Conservation (phyloP, 805 yeast genomes). For the Saturnispora zaruensis region DNA sequence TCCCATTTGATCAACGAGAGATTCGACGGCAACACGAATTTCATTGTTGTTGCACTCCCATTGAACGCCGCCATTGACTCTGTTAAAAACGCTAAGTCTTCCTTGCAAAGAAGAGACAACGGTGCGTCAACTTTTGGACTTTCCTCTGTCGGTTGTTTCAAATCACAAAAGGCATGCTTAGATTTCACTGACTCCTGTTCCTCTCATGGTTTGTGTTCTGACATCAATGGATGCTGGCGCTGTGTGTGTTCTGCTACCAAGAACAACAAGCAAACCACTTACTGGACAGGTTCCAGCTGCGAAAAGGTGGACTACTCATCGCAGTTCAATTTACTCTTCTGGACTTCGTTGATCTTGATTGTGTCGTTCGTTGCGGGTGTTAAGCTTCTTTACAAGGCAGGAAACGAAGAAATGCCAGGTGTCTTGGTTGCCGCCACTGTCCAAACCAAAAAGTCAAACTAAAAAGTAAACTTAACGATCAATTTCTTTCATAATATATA, state of each 20-base stretch:
- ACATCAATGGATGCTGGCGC: slow-evolving; percentile 37
- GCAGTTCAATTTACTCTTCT: slow-evolving; percentile 58
- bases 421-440: slow-evolving; percentile 53
- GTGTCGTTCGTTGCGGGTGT: slow-evolving; percentile 42
- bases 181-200: slow-evolving; percentile 41
- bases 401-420: slow-evolving; percentile 59
- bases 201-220: slow-evolving; percentile 45
- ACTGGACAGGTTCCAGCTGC: slow-evolving; percentile 54
- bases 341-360: slow-evolving; percentile 48
- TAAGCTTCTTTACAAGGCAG: slow-evolving; percentile 44
- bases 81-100: slow-evolving; percentile 8
- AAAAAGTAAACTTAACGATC: slow-evolving; percentile 1
- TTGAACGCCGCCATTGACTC: slow-evolving; percentile 16
- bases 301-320: slow-evolving; percentile 58
- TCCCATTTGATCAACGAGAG: slow-evolving; percentile 18
- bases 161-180: slow-evolving; percentile 39
- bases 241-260: slow-evolving; percentile 42
- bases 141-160: slow-evolving; percentile 27
- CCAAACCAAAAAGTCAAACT: slow-evolving; percentile 31
- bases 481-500: not conserved
- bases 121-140: slow-evolving; percentile 12
- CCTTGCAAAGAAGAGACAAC: slow-evolving; percentile 20
- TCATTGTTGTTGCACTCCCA: slow-evolving; percentile 30
- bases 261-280: slow-evolving; percentile 37
- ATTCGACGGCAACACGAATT: slow-evolving; percentile 16